Evolutionary conservation across 345 rosid species (phyloP).

Genomic region (Eucalyptus sp.): DNA sequence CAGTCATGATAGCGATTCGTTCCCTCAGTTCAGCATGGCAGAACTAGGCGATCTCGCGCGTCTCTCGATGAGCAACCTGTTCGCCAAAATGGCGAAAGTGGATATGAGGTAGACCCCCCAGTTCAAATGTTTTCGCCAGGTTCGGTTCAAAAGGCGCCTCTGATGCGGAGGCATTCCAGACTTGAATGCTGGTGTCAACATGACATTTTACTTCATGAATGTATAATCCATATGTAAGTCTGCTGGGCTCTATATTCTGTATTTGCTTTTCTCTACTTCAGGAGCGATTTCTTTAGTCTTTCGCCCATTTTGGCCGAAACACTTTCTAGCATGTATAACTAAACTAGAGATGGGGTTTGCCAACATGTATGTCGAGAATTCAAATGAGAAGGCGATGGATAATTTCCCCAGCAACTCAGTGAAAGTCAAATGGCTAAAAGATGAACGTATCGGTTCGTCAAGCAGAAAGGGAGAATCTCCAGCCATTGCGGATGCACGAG

Average conservation of each 20-base stretch:
- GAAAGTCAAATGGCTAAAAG: background rate
- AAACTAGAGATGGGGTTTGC: background rate
- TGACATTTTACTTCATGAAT: background rate
- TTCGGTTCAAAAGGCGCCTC: background rate
- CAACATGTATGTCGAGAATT: background rate
- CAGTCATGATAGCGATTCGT: background rate
- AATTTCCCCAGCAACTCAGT: background rate
- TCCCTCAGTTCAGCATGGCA: background rate
- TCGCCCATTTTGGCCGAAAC: background rate
- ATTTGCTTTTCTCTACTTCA: background rate
- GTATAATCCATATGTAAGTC: background rate
- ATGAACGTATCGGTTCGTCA: background rate
- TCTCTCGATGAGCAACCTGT: background rate
- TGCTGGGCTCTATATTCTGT: background rate
- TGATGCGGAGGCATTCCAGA: background rate
- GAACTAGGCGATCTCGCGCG: background rate
- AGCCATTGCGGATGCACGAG: background rate
- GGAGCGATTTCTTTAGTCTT: background rate
- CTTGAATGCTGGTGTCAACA: background rate
- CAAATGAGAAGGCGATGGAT: background rate
- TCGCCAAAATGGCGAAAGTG: slow-evolving; percentile 1
- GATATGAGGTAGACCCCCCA: background rate
- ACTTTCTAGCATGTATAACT: background rate
- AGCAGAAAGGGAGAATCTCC: no score
- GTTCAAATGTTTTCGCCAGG: background rate